Evolutionary conservation across 305 asterid species (phyloP).

Genomic region (Fraxinus nigra): DNA sequence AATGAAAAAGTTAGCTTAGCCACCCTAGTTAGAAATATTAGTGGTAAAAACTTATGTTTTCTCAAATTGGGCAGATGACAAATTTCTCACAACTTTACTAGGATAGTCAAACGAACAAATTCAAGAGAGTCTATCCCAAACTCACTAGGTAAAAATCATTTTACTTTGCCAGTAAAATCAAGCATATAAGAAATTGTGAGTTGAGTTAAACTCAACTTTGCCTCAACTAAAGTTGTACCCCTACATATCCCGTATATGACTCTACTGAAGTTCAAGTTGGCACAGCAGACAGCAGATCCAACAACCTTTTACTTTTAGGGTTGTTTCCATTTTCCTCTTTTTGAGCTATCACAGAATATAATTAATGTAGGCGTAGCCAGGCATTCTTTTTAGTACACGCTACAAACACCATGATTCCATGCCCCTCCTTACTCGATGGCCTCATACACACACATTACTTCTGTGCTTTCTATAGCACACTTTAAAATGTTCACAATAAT

Average conservation of each 20-base stretch:
- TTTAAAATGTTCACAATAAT: not conserved
- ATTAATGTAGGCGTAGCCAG: not conserved
- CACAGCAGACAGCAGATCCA: not conserved
- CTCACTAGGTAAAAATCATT: too few relatives aligned
- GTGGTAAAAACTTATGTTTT: conserved; percentile 15
- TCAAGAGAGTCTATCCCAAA: too few relatives aligned
- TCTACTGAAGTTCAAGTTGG: not conserved
- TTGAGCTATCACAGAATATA: conserved; percentile 11
- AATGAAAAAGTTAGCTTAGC: too few relatives aligned
- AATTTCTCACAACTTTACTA: not conserved
- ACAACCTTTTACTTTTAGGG: conserved; percentile 8
- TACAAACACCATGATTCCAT: conserved; percentile 32
- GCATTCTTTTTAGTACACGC: conserved; percentile 28
- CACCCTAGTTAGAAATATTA: conserved; percentile 3
- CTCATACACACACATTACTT: not conserved
- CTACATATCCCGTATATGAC: not conserved
- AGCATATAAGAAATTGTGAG: too few relatives aligned
- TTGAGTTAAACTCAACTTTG: not conserved
- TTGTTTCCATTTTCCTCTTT: not conserved
- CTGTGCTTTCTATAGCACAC: not conserved
- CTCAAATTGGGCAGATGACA: not conserved
- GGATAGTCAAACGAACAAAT: too few relatives aligned
- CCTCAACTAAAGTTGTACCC: not conserved
- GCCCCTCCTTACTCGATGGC: not conserved
- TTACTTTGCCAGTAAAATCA: too few relatives aligned